Conservation (phyloP, 768 basidiomycete genomes). For the Pleurotus salmoneostramineus region DNA sequence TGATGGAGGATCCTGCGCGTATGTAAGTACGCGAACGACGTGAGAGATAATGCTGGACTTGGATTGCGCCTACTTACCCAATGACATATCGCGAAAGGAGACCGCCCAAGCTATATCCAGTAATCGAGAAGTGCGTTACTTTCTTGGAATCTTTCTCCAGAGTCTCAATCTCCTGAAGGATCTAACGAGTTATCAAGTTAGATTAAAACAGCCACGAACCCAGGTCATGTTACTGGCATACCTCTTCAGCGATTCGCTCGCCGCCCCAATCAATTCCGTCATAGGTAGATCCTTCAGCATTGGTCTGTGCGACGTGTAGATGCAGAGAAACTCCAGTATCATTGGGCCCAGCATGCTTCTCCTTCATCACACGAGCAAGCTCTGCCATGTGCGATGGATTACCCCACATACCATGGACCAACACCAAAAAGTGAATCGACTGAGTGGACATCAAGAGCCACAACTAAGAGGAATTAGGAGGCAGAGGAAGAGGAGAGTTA, state of each 20-base stretch:
- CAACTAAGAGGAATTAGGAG: neutral
- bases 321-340: constrained; percentile 45
- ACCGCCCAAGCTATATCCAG: constrained; percentile 79
- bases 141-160: constrained; percentile 49
- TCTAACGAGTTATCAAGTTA: constrained; percentile 28
- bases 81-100: constrained; percentile 77
- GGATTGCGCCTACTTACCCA: constrained; percentile 37
- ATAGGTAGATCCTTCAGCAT: constrained; percentile 65
- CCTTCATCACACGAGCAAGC: constrained; percentile 29
- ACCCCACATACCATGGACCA: constrained; percentile 83
- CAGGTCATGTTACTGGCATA: constrained; percentile 20
- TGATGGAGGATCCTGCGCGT: constrained; percentile 53
- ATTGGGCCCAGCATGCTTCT: constrained; percentile 30
- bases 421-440: constrained; percentile 39
- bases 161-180: constrained; percentile 48
- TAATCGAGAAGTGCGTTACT: constrained; percentile 67
- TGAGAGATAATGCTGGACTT: constrained; percentile 1
- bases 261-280: constrained; percentile 86
- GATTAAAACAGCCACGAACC: neutral
- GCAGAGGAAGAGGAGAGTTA: neutral
- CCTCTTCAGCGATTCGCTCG: constrained; percentile 77
- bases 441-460: neutral
- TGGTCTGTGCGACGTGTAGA: constrained; percentile 62
- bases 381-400: constrained; percentile 52
- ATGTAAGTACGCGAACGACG: neutral